A percentile compares a stretch with the other conserved stretches of the same genome.
Conservation (phyloP, 177 flowering plant species). For the Vitis hybrid region DNA sequence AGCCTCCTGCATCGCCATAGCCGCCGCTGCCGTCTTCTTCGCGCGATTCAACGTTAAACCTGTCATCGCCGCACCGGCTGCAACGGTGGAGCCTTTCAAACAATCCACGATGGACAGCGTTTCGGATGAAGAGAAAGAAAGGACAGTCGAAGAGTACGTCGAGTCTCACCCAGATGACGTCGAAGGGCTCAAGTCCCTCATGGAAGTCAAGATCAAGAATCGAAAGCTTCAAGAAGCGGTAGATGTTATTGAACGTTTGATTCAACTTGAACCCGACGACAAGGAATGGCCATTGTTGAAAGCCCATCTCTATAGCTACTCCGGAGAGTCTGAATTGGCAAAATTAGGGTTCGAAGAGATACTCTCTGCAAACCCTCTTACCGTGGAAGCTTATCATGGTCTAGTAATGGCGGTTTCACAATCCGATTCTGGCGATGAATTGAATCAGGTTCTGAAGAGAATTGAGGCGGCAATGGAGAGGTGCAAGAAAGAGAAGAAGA, state of each 20-base stretch:
- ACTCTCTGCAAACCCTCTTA: constrained; percentile 54
- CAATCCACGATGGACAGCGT: constrained; percentile 12
- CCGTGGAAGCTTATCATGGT: constrained; percentile 84
- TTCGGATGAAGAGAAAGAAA: constrained; percentile 51
- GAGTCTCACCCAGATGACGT: constrained; percentile 45
- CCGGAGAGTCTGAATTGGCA: constrained; percentile 60
- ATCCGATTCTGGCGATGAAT: constrained; percentile 25
- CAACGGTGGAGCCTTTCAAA: constrained; percentile 22
- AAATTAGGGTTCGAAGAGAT: constrained; percentile 60
- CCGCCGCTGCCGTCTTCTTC: constrained; percentile 57
- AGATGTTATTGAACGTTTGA: constrained; percentile 49
- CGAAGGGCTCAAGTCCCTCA: constrained; percentile 43
- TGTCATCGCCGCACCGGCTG: constrained; percentile 34
- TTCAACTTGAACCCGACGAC: constrained; percentile 65
- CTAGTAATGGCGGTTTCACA: constrained; percentile 57
- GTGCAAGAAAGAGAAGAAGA: constrained; percentile 66
- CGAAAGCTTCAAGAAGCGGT: constrained; percentile 66
- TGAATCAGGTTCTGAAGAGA: constrained; percentile 50
- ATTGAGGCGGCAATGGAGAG: constrained; percentile 53
- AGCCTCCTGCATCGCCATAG: constrained; percentile 36
- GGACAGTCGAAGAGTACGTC: constrained; percentile 43
- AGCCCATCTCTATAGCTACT: constrained; percentile 47
- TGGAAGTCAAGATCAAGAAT: constrained; percentile 64
- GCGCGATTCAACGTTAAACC: constrained; percentile 37
- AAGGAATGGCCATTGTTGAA: constrained; percentile 71